These are phyloP conservation scores for Scedosporium boydii DNA, from an alignment of 2,329 filamentous ascomycete species.

Conservation along the genomic window DNA sequence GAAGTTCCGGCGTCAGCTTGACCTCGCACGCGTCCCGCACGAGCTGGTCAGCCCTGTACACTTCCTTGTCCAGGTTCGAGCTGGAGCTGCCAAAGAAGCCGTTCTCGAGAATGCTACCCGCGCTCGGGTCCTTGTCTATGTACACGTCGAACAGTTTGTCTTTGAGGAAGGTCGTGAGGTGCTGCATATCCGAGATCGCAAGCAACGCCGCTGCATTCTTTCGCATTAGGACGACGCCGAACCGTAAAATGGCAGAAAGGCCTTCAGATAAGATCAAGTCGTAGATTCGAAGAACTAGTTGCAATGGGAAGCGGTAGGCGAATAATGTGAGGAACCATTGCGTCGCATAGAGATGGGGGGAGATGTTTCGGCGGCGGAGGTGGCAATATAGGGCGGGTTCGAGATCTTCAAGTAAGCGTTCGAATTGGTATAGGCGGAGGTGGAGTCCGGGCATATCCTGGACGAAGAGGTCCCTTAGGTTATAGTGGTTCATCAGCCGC, in stretches of 20 bases:
- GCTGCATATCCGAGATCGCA: slow-evolving; percentile 81
- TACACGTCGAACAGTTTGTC: slow-evolving; percentile 94
- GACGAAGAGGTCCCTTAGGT: slow-evolving; percentile 83
- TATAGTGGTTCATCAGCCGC: slow-evolving; percentile 92
- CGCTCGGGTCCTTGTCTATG: slow-evolving; percentile 86
- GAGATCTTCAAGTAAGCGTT: slow-evolving; percentile 83
- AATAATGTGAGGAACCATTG: slow-evolving; percentile 99
- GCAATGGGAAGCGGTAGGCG: slow-evolving; percentile 91
- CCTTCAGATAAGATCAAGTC: slow-evolving; percentile 92
- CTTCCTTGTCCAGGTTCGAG: slow-evolving; percentile 82
- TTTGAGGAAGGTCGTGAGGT: slow-evolving; percentile 82
- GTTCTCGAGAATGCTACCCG: slow-evolving; percentile 87
- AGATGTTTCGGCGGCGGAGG: slow-evolving; percentile 76
- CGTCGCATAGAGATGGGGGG: slow-evolving; percentile 88
- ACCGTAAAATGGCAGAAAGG: slow-evolving; percentile 84
- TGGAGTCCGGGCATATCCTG: slow-evolving; percentile 96
- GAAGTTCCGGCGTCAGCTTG: slow-evolving; percentile 71
- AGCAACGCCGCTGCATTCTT: slow-evolving; percentile 77
- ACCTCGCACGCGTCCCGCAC: slow-evolving; percentile 88
- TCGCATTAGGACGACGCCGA: slow-evolving; percentile 91
- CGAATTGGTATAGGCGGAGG: slow-evolving; percentile 88
- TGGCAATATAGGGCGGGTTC: slow-evolving; percentile 95
- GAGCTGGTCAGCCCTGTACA: slow-evolving; percentile 89
- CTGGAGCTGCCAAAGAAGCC: slow-evolving; percentile 95
- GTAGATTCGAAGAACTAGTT: slow-evolving; percentile 92